Percentiles rank a stretch among this genome's conserved stretches.
Evolutionary conservation across 805 yeast genomes (phyloP).

Genomic region (Danielia reshetovae): DNA sequence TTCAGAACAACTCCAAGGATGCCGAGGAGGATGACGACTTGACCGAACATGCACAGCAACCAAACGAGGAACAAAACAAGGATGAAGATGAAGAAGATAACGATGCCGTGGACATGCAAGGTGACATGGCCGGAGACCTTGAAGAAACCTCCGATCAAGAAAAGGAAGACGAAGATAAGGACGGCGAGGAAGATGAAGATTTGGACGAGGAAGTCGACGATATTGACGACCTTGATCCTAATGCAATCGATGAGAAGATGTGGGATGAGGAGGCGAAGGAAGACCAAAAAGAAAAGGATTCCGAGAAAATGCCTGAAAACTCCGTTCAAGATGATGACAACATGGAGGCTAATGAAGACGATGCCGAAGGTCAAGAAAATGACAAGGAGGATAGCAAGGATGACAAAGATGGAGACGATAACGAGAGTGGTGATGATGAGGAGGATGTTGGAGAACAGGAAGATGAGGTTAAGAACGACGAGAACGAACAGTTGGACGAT

Average conservation of each 20-base stretch:
- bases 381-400: conserved; percentile 22
- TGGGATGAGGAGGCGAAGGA: conserved; percentile 92
- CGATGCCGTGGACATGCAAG: conserved; percentile 91
- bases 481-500: conserved; percentile 64
- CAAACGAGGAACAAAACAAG: conserved; percentile 64
- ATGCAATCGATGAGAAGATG: conserved; percentile 94
- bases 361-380: conserved; percentile 39
- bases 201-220: conserved; percentile 88
- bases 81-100: conserved; percentile 68
- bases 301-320: conserved; percentile 64
- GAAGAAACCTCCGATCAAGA: conserved; percentile 77
- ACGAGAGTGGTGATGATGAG: conserved; percentile 55
- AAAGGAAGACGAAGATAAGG: conserved; percentile 43
- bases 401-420: conserved; percentile 38
- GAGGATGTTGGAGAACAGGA: conserved; percentile 82
- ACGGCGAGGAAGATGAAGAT: conserved; percentile 48
- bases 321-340: conserved; percentile 49
- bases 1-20: conserved; percentile 72
- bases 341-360: conserved; percentile 44
- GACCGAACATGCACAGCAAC: conserved; percentile 69
- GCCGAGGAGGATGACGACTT: conserved; percentile 90
- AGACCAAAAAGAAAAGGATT: conserved; percentile 73
- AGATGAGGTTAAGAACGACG: conserved; percentile 68
- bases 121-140: conserved; percentile 93
- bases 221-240: conserved; percentile 85